Base-by-base conservation (phyloP, 176 grass and related monocot genomes). In the Raddia distichophylla region DNA sequence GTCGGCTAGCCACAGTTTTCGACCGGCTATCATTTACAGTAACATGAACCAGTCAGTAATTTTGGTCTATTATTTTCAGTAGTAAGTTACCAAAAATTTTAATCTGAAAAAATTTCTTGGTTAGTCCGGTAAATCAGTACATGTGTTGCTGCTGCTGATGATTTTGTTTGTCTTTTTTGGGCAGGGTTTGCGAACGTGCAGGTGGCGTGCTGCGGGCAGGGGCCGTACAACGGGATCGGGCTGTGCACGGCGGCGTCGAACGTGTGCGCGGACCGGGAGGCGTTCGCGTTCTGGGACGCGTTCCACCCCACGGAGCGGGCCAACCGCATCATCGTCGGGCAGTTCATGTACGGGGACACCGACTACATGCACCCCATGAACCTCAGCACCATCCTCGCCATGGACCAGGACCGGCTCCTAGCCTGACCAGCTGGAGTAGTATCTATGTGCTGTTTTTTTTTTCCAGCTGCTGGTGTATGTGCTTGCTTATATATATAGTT, bases 301-400 rank as follows among this genome's bases (percentile, higher is more conserved):
- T 98, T 86, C 82, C 95, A 98, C 73, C 95, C 95, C 6, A 86
- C 92, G 5, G 95, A 98, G 95, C 64, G 59, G 67, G 92, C 95
- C 8, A 94, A 85, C 88, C 88, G 88, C 32, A 81, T 98, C 86
- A 85, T 98, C 48, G 95, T 98, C 69, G 20, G 3, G 0, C 90
- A 90, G 86, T 68, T 98, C 80, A 94, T 98, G 92, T 75, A 64
- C 5, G 95, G 95, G 0, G 76, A 79, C n/a, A 60, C 73, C 1
- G 95, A 94, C 16, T 93, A 91, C 83, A 98, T 98, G 90, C 85
- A 70, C 60, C 95, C 95, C 22, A 91, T 94, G 90, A 98, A 98
- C 86, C 83, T 98, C 83, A 93, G 90, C 90, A 93, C 92, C 70
- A 89, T 98, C 74, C 78, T 98, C 70, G 84, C 95, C 16, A 52